A percentile compares a stretch with the other conserved stretches of the same genome.
Conservation (phyloP, 2,329 filamentous ascomycete genomes). For the Aureobasidium sp. region DNA sequence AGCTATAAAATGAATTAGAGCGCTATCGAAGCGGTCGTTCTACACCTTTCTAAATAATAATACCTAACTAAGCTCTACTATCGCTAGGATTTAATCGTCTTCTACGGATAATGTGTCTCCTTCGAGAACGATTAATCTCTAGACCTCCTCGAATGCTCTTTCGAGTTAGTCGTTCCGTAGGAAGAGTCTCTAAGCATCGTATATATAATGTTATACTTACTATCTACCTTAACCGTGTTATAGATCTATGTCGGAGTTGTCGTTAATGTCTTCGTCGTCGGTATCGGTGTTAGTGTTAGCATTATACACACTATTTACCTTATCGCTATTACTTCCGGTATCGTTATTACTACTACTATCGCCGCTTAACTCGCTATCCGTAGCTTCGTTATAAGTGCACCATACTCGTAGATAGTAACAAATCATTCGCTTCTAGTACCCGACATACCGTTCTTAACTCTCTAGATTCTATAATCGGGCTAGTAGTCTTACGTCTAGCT, state of each 20-base stretch:
- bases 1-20: slow-evolving; percentile 16
- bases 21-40: slow-evolving; percentile 15
- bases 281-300: too few species aligned
- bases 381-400: not conserved
- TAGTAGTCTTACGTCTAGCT: slow-evolving; percentile 15
- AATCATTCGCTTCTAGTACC: slow-evolving; percentile 17
- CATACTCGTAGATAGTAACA: slow-evolving; percentile 18
- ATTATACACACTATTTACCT: too few species aligned
- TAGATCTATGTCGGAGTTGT: not conserved
- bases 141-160: not conserved
- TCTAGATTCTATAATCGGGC: slow-evolving; percentile 18
- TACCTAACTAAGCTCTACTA: slow-evolving; percentile 12
- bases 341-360: too few species aligned
- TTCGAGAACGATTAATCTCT: not conserved
- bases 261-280: not conserved
- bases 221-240: not conserved
- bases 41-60: slow-evolving; percentile 10
- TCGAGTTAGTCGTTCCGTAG: not conserved
- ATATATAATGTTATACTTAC: not conserved
- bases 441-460: slow-evolving; percentile 17
- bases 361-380: too few species aligned
- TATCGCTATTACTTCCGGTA: too few species aligned
- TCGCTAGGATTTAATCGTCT: not conserved
- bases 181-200: slow-evolving; percentile 5
- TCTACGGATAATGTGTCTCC: slow-evolving; percentile 6